Evolutionary conservation across 2,329 filamentous ascomycete genomes (phyloP), one percentile per base, ranked within the genome.

Genomic region (Plenodomus tracheiphilus): DNA sequence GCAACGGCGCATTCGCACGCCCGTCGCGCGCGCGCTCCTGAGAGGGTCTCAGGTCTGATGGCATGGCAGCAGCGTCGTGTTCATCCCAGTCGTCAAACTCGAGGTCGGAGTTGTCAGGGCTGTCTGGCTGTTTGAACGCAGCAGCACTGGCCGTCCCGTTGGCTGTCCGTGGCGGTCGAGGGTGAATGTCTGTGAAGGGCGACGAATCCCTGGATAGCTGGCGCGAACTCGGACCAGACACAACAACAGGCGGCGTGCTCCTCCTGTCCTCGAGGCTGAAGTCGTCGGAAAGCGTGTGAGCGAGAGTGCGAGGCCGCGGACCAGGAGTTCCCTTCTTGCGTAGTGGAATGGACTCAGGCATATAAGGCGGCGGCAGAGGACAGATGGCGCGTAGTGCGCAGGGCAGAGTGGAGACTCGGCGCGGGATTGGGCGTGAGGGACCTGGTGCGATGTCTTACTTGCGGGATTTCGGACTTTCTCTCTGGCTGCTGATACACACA

Each of bases 1-100:
- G 74, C 55, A 86, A 68, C 19, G 84, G 84, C 54, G 79, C 74
- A 45, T 81, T 74, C 32, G 75, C 75, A 37, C 70, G 69, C 22
- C 72, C 71, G 51, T 74, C 73, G 18, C 65, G 66, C 41, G 69
- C 63, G 43, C 70, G 67, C 37, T 67, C 68, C 41, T 75, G 65
- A 34, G 67, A 67, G 17, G 75, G 71, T 45, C 78, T 69, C 56
- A 81, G 69, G 56, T 79, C 76, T 2, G 77, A 79, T 40, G 77
- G 77, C 77, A 80, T 80, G 49, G 68, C 68, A 46, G 61, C 59
- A 46, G 61, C 59, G 55, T 72, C 69, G 64, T 71, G 70, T 54
- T 75, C 73, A 70, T 75, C 74, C 76, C 74, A 77, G 50, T 73
- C 69, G 57, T 76, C 74, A 53, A 75, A 77, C 21, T 72, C 72